Evolutionary conservation across 169 alveolate genomes (phyloP), one percentile per base, ranked within the genome.

Genomic region (Cryptosporidium bovis): DNA sequence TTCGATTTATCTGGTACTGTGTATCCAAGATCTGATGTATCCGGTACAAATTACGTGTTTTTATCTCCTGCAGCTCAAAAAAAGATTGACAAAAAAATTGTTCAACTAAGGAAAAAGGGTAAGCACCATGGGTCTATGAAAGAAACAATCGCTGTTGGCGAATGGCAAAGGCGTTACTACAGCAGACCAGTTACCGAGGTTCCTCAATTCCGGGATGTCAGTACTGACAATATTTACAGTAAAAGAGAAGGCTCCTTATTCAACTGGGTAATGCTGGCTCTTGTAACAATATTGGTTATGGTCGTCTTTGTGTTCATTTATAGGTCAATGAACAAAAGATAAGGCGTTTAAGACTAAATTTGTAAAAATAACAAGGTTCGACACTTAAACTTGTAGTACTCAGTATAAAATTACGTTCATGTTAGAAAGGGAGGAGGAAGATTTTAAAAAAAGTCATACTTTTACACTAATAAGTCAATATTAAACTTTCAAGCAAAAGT

Each of bases 101-200:
- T 53, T 3, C 58, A 20, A 29, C 71, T 77, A 18, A 68, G 64
- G 55, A 77, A 29, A 13, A 50, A 50, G 4, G 87, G 87, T n/a
- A 31, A 31, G n/a, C 31, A 33, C 8, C 87, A 77, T 10, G 87
- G 87, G 13, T 77, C 87, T 12, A 77, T 62, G 71, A 56, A 18
- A 13, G 87, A 77, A 62, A 77, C 87, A 24, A 77, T 29, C 24
- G 77, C 87, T 6, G 36, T 77, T 27, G 87, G 87, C 8, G 87
- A 77, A 16, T 77, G 87, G 87, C 87, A 62, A 27, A 77, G 36
- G 29, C 87, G 71, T 15, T 77, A 58, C 50, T 77, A 77, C 64
- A 62, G 65, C 6, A 77, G 87, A 18, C 87, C 87, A 36, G 46
- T 64, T 2, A 6, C 48, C 13, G 48, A 40, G 48, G 48, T 40